phyloP scores from a whole-genome alignment of 2,329 filamentous ascomycete genomes.

The Diaporthe vexans region DNA sequence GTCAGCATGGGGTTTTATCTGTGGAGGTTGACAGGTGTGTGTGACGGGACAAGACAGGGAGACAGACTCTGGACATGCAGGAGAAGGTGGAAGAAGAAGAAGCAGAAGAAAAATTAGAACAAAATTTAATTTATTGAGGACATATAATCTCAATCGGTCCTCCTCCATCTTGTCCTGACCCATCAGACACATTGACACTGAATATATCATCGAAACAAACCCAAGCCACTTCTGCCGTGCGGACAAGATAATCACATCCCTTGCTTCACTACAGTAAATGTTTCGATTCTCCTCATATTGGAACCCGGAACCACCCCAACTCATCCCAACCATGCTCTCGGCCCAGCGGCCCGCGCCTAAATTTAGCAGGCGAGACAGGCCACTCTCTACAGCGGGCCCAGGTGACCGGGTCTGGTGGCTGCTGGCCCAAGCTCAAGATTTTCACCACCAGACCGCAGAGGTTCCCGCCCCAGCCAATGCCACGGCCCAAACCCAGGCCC shows the following conservation, averaged over 20 bases:
- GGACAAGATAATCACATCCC: not conserved
- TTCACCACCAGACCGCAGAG: too few species aligned
- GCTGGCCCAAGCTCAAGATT: slow-evolving; percentile 37
- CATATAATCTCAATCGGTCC: not conserved
- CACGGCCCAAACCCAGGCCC: slow-evolving; percentile 3
- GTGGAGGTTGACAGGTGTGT: not conserved
- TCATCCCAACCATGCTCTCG: not conserved
- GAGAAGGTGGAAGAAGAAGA: not conserved
- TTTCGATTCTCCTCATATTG: not conserved
- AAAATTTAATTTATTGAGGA: not conserved
- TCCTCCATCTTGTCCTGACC: not conserved
- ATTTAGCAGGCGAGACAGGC: slow-evolving; percentile 7
- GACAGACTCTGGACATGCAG: not conserved
- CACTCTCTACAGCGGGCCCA: not conserved
- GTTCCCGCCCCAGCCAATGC: not conserved
- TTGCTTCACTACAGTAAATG: not conserved
- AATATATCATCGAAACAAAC: not conserved
- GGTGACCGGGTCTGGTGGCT: slow-evolving; percentile 37
- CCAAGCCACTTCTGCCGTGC: not conserved
- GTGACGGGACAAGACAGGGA: not conserved
- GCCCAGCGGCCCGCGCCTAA: slow-evolving; percentile 2
- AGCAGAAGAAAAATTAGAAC: not conserved
- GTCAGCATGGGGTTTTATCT: slow-evolving; percentile 10
- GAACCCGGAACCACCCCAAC: not conserved
- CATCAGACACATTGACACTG: not conserved